These are phyloP conservation scores for Telopea speciosissima DNA, from an alignment of 177 flowering plant genomes.

Conservation along the genomic window DNA sequence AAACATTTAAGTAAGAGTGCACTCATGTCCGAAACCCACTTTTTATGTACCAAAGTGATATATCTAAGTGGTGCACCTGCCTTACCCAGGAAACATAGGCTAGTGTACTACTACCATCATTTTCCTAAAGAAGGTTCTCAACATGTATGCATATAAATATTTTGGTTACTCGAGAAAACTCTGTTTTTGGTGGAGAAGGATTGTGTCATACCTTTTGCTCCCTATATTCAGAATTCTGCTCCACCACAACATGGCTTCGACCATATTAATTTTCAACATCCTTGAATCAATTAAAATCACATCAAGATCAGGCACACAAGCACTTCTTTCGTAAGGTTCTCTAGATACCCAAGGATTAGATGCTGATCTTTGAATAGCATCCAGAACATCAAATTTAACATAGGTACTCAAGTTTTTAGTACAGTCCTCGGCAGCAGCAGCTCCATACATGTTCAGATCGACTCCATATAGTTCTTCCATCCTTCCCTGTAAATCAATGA, in stretches of 20 bases:
- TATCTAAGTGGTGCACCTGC: too few relatives aligned
- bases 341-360: constrained; percentile 35
- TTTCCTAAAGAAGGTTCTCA: too few relatives aligned
- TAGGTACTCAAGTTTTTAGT: constrained; percentile 16
- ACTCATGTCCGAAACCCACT: too few relatives aligned
- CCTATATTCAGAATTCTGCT: constrained; percentile 22
- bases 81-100: too few relatives aligned
- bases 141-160: neutral
- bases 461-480: constrained; percentile 28
- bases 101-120: too few relatives aligned
- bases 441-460: constrained; percentile 23
- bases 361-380: constrained; percentile 38
- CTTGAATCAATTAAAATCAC: constrained; percentile 28
- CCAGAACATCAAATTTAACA: constrained; percentile 26
- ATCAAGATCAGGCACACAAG: constrained; percentile 24
- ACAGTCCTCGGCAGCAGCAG: constrained; percentile 39
- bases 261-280: constrained; percentile 16
- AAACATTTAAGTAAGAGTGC: too few relatives aligned
- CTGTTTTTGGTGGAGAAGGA: neutral
- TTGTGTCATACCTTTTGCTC: constrained; percentile 18
- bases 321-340: constrained; percentile 20
- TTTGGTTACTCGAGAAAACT: neutral
- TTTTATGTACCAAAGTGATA: too few relatives aligned
- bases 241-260: constrained; percentile 33
- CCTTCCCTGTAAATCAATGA: constrained; percentile 24